Conservation (phyloP, 2,329 filamentous ascomycete genomes). For the Tolypocladium paradoxum region DNA sequence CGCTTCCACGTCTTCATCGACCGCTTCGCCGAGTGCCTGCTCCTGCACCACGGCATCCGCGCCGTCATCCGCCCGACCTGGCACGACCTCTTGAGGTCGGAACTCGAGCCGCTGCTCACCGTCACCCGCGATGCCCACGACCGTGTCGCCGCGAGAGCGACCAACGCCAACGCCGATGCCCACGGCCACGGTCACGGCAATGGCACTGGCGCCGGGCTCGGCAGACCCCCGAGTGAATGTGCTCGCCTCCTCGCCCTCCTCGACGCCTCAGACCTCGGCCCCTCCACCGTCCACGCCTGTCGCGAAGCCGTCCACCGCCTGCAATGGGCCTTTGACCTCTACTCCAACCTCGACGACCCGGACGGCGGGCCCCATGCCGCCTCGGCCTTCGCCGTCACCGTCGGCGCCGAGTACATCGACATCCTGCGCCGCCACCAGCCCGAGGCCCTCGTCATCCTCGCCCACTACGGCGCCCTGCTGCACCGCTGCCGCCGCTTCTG, state of each 20-base stretch:
- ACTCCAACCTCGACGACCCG: slow-evolving; percentile 11
- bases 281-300: slow-evolving; percentile 16
- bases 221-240: slow-evolving; percentile 12
- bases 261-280: slow-evolving; percentile 18
- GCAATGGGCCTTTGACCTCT: slow-evolving; percentile 24
- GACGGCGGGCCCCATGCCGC: slow-evolving; percentile 17
- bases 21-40: slow-evolving; percentile 28
- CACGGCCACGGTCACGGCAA: too few relatives aligned
- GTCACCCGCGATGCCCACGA: slow-evolving; percentile 7
- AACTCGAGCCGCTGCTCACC: slow-evolving; percentile 17
- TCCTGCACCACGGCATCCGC: slow-evolving; percentile 31
- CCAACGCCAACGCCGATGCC: neutral
- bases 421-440: slow-evolving; percentile 23
- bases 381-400: slow-evolving; percentile 20
- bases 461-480: slow-evolving; percentile 38
- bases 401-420: slow-evolving; percentile 22
- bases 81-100: slow-evolving; percentile 22
- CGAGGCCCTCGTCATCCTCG: slow-evolving; percentile 34
- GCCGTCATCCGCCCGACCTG: slow-evolving; percentile 23
- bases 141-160: neutral
- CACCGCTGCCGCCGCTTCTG: slow-evolving; percentile 28
- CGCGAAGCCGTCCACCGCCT: slow-evolving; percentile 16
- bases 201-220: slow-evolving; percentile 2
- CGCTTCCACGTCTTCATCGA: slow-evolving; percentile 29
- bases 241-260: slow-evolving; percentile 16